phyloP scores from a whole-genome alignment of 148 eudicot genomes.

The Oxyria digyna region DNA sequence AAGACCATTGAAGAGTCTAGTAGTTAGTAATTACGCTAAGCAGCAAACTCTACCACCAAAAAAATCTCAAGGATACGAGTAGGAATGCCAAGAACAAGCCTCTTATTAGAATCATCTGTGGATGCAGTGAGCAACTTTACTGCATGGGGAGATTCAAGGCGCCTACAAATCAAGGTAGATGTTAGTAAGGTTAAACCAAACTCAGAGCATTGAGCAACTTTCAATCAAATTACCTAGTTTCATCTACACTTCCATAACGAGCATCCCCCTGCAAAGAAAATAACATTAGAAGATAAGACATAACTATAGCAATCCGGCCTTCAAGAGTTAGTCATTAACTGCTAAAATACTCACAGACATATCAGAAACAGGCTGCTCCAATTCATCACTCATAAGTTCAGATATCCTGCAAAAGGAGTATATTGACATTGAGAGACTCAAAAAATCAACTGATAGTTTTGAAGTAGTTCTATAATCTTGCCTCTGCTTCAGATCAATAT shows the following conservation, averaged over 20 bases:
- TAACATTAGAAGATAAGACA: slow-evolving; percentile 5
- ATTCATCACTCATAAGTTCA: slow-evolving; percentile 56
- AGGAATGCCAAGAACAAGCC: slow-evolving; percentile 41
- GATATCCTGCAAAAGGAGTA: slow-evolving; percentile 46
- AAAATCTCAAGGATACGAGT: slow-evolving; percentile 59
- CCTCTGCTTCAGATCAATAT: slow-evolving; percentile 75
- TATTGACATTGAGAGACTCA: neutral
- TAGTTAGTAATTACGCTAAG: neutral
- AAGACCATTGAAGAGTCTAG: neutral
- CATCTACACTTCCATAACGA: slow-evolving; percentile 23
- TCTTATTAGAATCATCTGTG: slow-evolving; percentile 68
- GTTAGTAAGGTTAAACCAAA: neutral
- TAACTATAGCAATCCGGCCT: slow-evolving; percentile 10
- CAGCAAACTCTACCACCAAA: neutral
- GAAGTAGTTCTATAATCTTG: slow-evolving; percentile 14
- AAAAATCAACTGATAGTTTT: neutral
- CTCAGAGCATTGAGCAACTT: neutral
- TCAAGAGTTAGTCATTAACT: slow-evolving; percentile 1
- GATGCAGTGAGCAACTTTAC: slow-evolving; percentile 63
- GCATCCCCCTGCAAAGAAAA: slow-evolving; percentile 30
- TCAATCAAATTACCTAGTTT: slow-evolving; percentile 32
- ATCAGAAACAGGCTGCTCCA: slow-evolving; percentile 46
- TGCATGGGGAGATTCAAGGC: slow-evolving; percentile 42
- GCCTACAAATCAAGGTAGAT: slow-evolving; percentile 26
- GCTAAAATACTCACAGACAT: slow-evolving; percentile 35